Base-by-base conservation (phyloP, 1,139 yeast genomes). In the Blastobotrys malaysiensis region DNA sequence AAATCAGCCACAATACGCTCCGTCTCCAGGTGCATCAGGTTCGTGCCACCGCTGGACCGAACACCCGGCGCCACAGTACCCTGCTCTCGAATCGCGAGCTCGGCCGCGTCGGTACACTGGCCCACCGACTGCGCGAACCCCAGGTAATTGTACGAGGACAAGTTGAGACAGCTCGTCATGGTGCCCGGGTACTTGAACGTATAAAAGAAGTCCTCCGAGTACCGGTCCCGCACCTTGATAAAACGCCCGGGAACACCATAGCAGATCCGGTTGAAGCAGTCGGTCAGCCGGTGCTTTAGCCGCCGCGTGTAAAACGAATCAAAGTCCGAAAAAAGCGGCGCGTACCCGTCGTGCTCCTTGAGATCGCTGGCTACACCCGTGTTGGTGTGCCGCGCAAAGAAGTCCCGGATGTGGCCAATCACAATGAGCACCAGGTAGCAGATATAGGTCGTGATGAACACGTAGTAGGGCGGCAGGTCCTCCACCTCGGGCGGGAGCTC, bases 41-140 rank as follows among this genome's bases (percentile, higher is more conserved):
- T 79, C 13, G 95, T 83, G 52, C 98, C 99, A 55, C 82, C 77
- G 52, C 78, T 73, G 58, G 80, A 76, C 67, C 96, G 80, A 48
- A 97, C 82, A 48, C 96, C 90, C 61, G 95, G 85, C 1, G 85
- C 79, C 9, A 90, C 79, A 48, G 90, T 77, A 50, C 98, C 98
- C 63, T 84, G 84, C 48, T 82, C 73, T 11, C 80, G 75, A 49
- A 89, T 78, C 44, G 82, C 72, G 48, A 79, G 73, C 59, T 87
- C 76, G 5, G 97, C 87, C 52, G 78, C 79, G 60, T 86, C 93
- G 6, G 98, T 90, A 72, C 99, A 93, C 55, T 78, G 80, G 59
- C 99, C 99, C 61, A 83, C 85, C 51, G 96, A 86, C 73, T 93
- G 99, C 26, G 97, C 99, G 73, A 95, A 93, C 0, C 99, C 99